Conservation (phyloP, 2,329 filamentous ascomycete genomes). For the Trichoderma arundinaceum region DNA sequence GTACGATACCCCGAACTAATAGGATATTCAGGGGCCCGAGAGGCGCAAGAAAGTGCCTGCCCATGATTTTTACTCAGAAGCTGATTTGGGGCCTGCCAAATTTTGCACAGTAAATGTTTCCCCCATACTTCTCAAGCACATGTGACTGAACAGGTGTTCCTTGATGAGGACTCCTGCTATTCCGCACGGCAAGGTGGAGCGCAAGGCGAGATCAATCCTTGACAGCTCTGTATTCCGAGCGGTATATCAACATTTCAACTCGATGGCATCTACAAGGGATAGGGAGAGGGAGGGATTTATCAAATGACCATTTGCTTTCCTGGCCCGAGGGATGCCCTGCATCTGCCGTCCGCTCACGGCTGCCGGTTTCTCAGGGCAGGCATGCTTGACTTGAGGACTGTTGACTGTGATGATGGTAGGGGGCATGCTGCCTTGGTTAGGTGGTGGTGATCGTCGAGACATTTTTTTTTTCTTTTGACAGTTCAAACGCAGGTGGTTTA, state of each 20-base stretch:
- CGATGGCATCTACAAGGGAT: constrained; percentile 40
- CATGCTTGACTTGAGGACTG: constrained; percentile 15
- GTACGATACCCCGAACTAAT: constrained; percentile 36
- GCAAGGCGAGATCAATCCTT: constrained; percentile 77
- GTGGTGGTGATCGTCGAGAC: constrained; percentile 51
- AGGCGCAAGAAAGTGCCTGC: constrained; percentile 7
- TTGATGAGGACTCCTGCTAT: not conserved
- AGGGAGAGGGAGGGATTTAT: constrained; percentile 45
- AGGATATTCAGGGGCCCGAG: constrained; percentile 25
- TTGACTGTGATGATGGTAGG: constrained; percentile 34
- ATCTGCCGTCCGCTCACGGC: constrained; percentile 38
- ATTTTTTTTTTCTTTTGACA: constrained; percentile 40
- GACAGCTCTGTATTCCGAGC: constrained; percentile 77
- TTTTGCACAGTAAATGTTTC: not conserved
- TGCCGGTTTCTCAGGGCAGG: constrained; percentile 2
- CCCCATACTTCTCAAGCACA: not conserved
- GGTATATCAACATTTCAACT: constrained; percentile 59
- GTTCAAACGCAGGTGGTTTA: not conserved
- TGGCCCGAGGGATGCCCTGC: constrained; percentile 43
- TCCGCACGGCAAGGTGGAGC: constrained; percentile 77
- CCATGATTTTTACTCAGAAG: not conserved
- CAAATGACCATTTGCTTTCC: constrained; percentile 53
- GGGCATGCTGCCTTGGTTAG: constrained; percentile 42
- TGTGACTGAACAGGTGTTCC: constrained; percentile 21
- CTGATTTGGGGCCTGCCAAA: not conserved